phyloP scores from a whole-genome alignment of 2,329 filamentous ascomycete genomes.

The Calonectria naviculata region DNA sequence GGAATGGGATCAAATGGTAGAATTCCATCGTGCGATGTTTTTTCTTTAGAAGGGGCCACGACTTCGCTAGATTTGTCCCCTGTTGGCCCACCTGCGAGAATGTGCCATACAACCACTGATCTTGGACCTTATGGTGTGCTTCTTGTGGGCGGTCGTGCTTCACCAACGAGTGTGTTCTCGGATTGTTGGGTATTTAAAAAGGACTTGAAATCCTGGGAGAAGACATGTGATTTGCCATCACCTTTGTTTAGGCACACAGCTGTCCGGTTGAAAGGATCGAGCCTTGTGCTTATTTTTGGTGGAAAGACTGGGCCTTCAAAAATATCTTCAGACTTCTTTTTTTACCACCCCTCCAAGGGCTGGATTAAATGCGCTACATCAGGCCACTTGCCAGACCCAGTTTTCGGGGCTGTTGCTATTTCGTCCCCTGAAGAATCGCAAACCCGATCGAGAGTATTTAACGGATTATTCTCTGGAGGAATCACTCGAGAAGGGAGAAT shows the following conservation, averaged over 20 bases:
- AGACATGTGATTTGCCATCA: slow-evolving; percentile 72
- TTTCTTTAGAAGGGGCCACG: slow-evolving; percentile 38
- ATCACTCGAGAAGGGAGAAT: slow-evolving; percentile 74
- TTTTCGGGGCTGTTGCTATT: slow-evolving; percentile 58
- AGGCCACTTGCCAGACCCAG: slow-evolving; percentile 47
- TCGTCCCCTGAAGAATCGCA: slow-evolving; percentile 34
- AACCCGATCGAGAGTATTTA: slow-evolving; percentile 46
- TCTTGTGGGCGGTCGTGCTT: slow-evolving; percentile 82
- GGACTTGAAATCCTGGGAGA: slow-evolving; percentile 67
- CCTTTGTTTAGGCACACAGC: slow-evolving; percentile 82
- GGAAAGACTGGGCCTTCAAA: slow-evolving; percentile 65
- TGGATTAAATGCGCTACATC: slow-evolving; percentile 57
- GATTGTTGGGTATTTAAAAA: slow-evolving; percentile 82
- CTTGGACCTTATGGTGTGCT: slow-evolving; percentile 69
- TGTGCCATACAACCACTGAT: slow-evolving; percentile 83
- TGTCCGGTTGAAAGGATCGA: slow-evolving; percentile 60
- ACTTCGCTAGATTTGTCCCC: slow-evolving; percentile 40
- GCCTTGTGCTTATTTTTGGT: slow-evolving; percentile 68
- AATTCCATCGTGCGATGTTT: slow-evolving; percentile 63
- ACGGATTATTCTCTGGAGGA: slow-evolving; percentile 78
- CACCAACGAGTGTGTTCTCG: slow-evolving; percentile 73
- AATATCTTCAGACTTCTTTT: slow-evolving; percentile 62
- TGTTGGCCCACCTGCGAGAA: slow-evolving; percentile 54
- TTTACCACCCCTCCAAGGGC: slow-evolving; percentile 61
- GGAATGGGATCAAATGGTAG: slow-evolving; percentile 58